These are phyloP conservation scores for Fusarium sp. DNA, from an alignment of 2,329 filamentous ascomycete genomes.

Conservation along the genomic window DNA sequence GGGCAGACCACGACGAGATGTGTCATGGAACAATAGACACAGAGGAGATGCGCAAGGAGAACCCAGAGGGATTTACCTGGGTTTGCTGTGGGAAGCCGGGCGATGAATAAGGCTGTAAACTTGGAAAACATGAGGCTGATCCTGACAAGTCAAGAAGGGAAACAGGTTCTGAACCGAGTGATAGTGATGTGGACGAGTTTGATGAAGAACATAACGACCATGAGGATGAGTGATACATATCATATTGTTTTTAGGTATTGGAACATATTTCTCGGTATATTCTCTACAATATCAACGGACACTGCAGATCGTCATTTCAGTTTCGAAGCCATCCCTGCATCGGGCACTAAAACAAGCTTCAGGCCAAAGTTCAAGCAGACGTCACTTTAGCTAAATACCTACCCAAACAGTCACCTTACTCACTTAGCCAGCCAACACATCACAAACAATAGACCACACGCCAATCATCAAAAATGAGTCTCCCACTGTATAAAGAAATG, in stretches of 20 bases:
- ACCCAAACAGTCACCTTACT: too few species aligned
- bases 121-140: constrained; percentile 32
- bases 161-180: background rate
- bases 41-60: constrained; percentile 8
- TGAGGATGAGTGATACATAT: background rate
- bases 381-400: too few species aligned
- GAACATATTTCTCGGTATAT: too few species aligned
- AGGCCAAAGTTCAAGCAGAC: background rate
- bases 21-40: constrained; percentile 35
- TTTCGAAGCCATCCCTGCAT: background rate
- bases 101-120: constrained; percentile 26
- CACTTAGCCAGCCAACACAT: background rate
- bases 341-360: background rate
- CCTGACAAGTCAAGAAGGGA: constrained; percentile 22
- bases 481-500: constrained; percentile 13
- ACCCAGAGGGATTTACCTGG: constrained; percentile 44
- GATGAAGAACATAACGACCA: background rate
- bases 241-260: too few species aligned
- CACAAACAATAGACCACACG: background rate
- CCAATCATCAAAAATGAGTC: constrained; percentile 2
- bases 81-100: constrained; percentile 34
- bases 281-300: background rate
- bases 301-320: background rate
- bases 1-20: constrained; percentile 28
- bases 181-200: background rate